Base-by-base conservation (phyloP, 305 asterid genomes). In the Fraxinus dipetala region DNA sequence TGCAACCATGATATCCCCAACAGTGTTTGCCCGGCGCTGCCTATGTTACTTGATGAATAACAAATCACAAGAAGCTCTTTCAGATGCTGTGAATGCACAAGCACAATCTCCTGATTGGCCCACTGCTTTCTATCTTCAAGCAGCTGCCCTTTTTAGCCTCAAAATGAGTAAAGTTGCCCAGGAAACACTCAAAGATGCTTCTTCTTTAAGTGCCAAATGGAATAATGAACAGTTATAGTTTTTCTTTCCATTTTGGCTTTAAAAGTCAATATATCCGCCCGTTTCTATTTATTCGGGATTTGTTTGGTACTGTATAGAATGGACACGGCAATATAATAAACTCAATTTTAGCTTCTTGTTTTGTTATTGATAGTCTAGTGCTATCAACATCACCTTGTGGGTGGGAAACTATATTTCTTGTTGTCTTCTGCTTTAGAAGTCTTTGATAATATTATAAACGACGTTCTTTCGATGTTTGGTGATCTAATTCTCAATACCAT, bases 71-170 rank as follows among this genome's bases (percentile, higher is more conserved):
- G 90, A 89, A 85, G 91, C 91, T 54, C 90, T 89, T 1, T 89
- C 86, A 4, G 92, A 89, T 79, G 92, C 92, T 24, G 85, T 89
- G 92, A 88, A 89, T 77, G 91, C 92, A 10, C 91, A 88, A 79
- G 85, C 79, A 51, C 84, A 83, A 32, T 88, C 88, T 40, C 87
- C 92, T 43, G 86, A 88, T 28, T 88, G 92, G 91, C 88, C 92
- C 10, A 79, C 87, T 48, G 90, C 89, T 10, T 85, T 87, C 78
- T 87, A 87, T 82, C 92, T 89, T 63, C 92, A 89, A 81, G 87
- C 90, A 30, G 88, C 92, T 9, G 89, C 89, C 24, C 92, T 89
- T 34, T 84, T 80, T 59, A 86, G 83, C 63, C 67, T 89, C 26
- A 88, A 90, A 65, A 89, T 89, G 90, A 88, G 87, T 78, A 81